These are phyloP conservation scores for Ceriops decandra DNA, from an alignment of 345 rosid species.

Conservation along the genomic window DNA sequence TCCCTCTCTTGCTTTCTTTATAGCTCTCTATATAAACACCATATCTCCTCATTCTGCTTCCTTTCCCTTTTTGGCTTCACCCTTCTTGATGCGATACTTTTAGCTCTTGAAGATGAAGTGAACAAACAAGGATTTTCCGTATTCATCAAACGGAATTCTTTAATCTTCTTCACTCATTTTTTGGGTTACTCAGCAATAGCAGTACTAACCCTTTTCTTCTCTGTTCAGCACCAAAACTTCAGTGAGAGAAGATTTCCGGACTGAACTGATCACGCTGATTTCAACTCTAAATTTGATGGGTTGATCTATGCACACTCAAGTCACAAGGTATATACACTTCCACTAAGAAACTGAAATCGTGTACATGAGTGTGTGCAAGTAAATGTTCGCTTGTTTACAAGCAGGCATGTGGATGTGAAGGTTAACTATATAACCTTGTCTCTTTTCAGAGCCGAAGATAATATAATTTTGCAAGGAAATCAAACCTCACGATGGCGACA, in stretches of 20 bases:
- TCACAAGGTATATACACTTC: neutral
- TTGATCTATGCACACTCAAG: slow-evolving; percentile 11
- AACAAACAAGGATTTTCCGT: neutral
- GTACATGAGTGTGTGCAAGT: neutral
- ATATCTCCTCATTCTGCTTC: neutral
- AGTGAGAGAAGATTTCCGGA: slow-evolving; percentile 3
- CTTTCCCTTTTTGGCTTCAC: slow-evolving; percentile 12
- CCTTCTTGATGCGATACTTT: neutral
- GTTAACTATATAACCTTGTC: slow-evolving; percentile 13
- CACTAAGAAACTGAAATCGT: neutral
- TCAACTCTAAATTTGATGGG: slow-evolving; percentile 12
- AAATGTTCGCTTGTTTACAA: neutral
- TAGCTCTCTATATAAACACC: slow-evolving; percentile 21
- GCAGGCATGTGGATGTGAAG: slow-evolving; percentile 22
- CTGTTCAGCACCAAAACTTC: neutral
- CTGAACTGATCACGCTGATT: no score
- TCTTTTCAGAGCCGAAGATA: slow-evolving; percentile 25
- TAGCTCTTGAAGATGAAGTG: slow-evolving; percentile 2
- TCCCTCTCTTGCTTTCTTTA: slow-evolving; percentile 12
- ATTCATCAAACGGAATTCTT: neutral
- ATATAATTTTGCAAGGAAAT: slow-evolving; percentile 7
- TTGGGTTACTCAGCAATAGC: neutral
- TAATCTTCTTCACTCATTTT: slow-evolving; percentile 2
- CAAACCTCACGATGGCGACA: slow-evolving; percentile 53
- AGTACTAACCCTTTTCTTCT: neutral